These are phyloP conservation scores for Lentinula sp. DNA, from an alignment of 768 basidiomycete species.

Conservation along the genomic window DNA sequence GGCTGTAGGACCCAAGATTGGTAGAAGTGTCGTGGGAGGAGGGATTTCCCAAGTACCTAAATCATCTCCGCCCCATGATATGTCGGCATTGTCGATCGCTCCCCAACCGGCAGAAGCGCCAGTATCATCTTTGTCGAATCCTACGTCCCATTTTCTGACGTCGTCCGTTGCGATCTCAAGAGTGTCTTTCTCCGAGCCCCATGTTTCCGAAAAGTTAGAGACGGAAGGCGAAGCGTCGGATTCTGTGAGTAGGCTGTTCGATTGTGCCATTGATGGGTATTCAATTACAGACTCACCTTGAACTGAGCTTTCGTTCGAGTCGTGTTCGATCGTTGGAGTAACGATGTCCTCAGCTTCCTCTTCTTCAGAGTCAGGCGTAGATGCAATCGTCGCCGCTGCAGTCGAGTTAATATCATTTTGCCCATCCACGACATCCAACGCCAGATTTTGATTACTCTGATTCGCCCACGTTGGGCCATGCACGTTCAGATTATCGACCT, in stretches of 20 bases:
- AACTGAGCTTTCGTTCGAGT: constrained; percentile 10
- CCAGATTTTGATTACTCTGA: neutral
- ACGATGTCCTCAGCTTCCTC: neutral
- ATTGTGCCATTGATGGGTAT: neutral
- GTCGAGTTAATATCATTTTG: neutral
- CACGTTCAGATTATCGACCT: constrained; percentile 19
- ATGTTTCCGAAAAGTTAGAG: no score
- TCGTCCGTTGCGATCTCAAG: neutral
- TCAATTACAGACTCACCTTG: neutral
- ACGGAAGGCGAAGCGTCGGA: neutral
- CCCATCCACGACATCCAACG: neutral
- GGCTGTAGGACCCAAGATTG: constrained; percentile 47
- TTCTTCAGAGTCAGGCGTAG: neutral
- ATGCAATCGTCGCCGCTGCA: neutral
- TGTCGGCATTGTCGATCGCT: neutral
- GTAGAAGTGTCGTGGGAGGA: constrained; percentile 19
- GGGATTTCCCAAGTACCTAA: neutral
- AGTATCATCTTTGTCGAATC: neutral
- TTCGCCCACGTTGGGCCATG: constrained; percentile 30
- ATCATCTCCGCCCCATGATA: neutral
- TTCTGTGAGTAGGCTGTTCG: neutral
- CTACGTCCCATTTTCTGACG: neutral
- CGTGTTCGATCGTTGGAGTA: constrained; percentile 21
- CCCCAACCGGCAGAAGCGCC: neutral
- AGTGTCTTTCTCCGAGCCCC: neutral